phyloP scores from a whole-genome alignment of 2,329 filamentous ascomycete species.

The Colletotrichum sp. region DNA sequence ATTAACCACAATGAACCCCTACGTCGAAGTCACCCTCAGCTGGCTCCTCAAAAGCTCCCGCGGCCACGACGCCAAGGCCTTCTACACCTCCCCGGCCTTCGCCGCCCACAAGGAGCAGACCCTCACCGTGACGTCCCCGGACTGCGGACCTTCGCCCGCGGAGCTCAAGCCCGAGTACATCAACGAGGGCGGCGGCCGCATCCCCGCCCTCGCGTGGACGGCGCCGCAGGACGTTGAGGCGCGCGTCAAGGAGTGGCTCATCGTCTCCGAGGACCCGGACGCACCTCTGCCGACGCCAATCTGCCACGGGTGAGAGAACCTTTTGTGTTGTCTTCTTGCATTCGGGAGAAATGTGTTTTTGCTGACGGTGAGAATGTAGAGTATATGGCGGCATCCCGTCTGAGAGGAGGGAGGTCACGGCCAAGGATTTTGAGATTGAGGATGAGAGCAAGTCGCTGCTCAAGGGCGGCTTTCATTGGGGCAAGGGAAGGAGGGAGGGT shows the following conservation, averaged over 20 bases:
- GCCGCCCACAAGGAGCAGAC: constrained; percentile 35
- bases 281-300: constrained; percentile 48
- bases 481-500: constrained; percentile 40
- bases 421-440: constrained; percentile 41
- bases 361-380: not conserved
- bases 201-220: constrained; percentile 48
- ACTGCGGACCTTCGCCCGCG: constrained; percentile 41
- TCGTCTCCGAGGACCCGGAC: constrained; percentile 53
- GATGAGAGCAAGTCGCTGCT: constrained; percentile 33
- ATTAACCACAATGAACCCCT: constrained; percentile 25
- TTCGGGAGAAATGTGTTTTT: not conserved
- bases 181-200: constrained; percentile 38
- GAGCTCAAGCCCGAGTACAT: constrained; percentile 42
- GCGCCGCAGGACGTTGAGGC: constrained; percentile 28
- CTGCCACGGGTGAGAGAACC: constrained; percentile 44
- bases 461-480: constrained; percentile 52
- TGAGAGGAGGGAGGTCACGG: constrained; percentile 34
- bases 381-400: constrained; percentile 46
- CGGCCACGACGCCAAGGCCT: constrained; percentile 42
- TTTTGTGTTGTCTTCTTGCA: not conserved
- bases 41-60: constrained; percentile 44
- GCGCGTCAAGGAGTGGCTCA: constrained; percentile 47
- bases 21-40: constrained; percentile 39
- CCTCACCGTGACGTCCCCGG: constrained; percentile 42
- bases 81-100: constrained; percentile 41